phyloP scores from a whole-genome alignment of 345 rosid genomes.

The Clarkia xantiana region DNA sequence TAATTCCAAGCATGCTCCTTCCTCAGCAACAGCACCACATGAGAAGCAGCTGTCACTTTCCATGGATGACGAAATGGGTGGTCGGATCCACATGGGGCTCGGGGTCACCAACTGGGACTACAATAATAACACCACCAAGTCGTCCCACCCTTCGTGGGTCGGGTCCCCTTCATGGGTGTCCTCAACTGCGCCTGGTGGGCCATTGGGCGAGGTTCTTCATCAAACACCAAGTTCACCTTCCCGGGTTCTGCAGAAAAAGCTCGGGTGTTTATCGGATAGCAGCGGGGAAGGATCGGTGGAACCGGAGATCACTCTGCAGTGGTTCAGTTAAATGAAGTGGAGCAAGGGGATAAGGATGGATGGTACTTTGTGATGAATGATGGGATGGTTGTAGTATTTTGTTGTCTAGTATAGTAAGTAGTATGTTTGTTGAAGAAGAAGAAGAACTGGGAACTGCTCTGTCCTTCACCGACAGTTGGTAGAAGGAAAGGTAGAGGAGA shows the following conservation, averaged over 20 bases:
- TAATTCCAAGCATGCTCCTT: constrained; percentile 10
- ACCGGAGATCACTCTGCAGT: constrained; percentile 22
- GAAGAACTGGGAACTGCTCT: too few species aligned
- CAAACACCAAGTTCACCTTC: constrained; percentile 38
- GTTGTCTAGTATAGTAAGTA: neutral
- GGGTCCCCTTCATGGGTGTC: constrained; percentile 22
- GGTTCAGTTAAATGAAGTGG: constrained; percentile 20
- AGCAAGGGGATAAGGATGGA: neutral
- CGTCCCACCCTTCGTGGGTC: constrained; percentile 24
- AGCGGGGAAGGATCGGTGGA: constrained; percentile 25
- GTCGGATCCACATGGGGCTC: constrained; percentile 24
- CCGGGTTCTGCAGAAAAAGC: constrained; percentile 32
- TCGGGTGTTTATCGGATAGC: constrained; percentile 49
- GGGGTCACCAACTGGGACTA: constrained; percentile 17
- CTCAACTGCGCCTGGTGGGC: constrained; percentile 48
- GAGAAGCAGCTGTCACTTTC: constrained; percentile 25
- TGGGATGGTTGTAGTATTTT: neutral
- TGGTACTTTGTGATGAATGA: neutral
- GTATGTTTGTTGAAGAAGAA: too few species aligned
- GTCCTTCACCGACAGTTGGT: too few species aligned
- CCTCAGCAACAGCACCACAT: constrained; percentile 11
- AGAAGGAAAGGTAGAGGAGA: too few species aligned
- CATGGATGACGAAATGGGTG: constrained; percentile 25
- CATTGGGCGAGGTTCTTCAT: constrained; percentile 55
- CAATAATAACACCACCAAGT: constrained; percentile 14